Evolutionary conservation across 805 yeast genomes (phyloP).

Genomic region (Suhomyces vadensis): DNA sequence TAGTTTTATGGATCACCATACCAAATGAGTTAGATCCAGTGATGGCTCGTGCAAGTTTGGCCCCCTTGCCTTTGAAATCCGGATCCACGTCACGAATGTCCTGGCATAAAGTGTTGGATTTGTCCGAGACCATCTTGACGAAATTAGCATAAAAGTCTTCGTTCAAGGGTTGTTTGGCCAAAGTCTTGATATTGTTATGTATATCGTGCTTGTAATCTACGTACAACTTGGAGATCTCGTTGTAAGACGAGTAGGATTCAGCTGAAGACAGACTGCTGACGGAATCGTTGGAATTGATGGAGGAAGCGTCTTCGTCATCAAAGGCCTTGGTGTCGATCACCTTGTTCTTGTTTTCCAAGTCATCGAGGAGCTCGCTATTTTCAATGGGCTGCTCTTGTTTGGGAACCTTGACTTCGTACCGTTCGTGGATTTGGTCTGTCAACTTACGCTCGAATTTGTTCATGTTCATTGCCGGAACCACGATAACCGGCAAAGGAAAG

Average conservation of each 20-base stretch:
- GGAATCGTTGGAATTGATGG: constrained; percentile 22
- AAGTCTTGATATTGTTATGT: constrained; percentile 10
- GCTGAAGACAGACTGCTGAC: constrained; percentile 26
- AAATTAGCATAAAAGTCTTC: constrained; percentile 32
- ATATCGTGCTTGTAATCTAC: constrained; percentile 28
- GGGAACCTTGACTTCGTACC: neutral
- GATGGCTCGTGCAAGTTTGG: constrained; percentile 41
- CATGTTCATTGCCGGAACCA: constrained; percentile 64
- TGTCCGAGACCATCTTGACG: constrained; percentile 33
- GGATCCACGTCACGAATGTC: constrained; percentile 40
- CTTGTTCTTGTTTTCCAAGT: neutral
- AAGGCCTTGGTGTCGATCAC: neutral
- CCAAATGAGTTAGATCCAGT: constrained; percentile 46
- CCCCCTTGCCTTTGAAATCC: constrained; percentile 41
- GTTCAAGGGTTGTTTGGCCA: constrained; percentile 20
- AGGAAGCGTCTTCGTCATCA: constrained; percentile 13
- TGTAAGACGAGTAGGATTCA: constrained; percentile 38
- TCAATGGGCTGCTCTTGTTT: neutral
- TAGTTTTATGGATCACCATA: constrained; percentile 41
- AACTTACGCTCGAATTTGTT: constrained; percentile 49
- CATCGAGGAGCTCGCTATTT: neutral
- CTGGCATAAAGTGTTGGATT: constrained; percentile 34
- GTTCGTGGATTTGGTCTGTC: constrained; percentile 30
- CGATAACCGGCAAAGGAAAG: constrained; percentile 64
- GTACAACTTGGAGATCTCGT: constrained; percentile 39